Evolutionary conservation across 345 rosid genomes (phyloP).

Genomic region (Ricinus communis): DNA sequence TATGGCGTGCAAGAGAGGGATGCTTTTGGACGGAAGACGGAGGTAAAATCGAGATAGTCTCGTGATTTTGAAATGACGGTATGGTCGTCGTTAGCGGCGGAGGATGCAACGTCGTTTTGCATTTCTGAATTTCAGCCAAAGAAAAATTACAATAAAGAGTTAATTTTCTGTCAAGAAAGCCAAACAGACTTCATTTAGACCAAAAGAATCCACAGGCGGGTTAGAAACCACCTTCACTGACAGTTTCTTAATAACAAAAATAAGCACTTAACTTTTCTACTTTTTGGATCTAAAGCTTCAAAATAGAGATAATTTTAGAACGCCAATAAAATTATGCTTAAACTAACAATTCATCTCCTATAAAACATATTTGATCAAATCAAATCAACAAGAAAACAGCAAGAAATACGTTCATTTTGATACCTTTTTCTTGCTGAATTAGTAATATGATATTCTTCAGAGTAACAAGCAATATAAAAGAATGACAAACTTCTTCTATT

Average conservation of each 20-base stretch:
- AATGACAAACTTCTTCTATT: neutral
- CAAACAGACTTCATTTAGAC: neutral
- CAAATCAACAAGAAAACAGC: no score
- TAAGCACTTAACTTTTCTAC: no score
- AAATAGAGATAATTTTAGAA: neutral
- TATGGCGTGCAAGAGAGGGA: slow-evolving; percentile 6
- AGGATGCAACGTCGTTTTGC: slow-evolving; percentile 25
- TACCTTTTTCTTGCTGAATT: no score
- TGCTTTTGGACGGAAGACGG: slow-evolving; percentile 4
- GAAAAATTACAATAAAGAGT: neutral
- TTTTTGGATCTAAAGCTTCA: neutral
- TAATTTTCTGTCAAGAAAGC: neutral
- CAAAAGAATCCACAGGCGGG: neutral
- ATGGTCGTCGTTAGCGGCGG: slow-evolving; percentile 21
- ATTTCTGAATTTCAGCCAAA: slow-evolving; percentile 15
- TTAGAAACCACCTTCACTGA: no score
- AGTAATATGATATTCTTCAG: neutral
- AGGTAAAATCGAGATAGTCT: slow-evolving; percentile 11
- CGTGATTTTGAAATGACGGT: neutral
- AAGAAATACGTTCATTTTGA: no score
- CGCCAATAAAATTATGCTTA: neutral
- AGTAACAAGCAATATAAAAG: neutral
- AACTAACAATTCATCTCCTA: no score
- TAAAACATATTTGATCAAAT: no score
- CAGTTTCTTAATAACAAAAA: no score